These are phyloP conservation scores for Excoecaria cochinchinensis DNA, from an alignment of 345 rosid genomes.

Conservation along the genomic window DNA sequence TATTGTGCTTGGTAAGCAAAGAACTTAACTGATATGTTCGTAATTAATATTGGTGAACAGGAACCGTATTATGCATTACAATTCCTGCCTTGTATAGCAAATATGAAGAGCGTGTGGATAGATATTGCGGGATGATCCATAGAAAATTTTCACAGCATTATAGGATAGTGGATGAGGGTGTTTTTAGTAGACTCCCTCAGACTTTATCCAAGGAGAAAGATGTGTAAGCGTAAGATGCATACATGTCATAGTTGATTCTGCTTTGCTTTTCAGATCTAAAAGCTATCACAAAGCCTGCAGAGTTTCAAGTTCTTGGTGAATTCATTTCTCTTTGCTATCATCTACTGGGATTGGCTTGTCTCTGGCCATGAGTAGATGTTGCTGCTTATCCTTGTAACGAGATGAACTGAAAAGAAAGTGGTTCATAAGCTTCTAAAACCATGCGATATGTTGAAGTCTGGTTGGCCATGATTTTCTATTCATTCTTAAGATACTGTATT, in stretches of 20 bases:
- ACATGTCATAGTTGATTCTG: neutral
- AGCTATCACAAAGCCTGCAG: neutral
- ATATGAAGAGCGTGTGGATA: conserved; percentile 61
- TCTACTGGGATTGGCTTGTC: neutral
- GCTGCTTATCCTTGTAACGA: neutral
- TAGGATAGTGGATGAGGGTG: conserved; percentile 75
- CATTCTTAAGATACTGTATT: neutral
- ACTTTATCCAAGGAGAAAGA: conserved; percentile 66
- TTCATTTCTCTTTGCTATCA: neutral
- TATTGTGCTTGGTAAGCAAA: neutral
- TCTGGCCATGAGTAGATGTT: neutral
- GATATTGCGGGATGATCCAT: conserved; percentile 67
- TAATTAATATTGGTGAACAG: conserved; percentile 41
- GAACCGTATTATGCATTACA: conserved; percentile 71
- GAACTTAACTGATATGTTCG: conserved; percentile 8
- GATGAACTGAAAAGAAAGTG: neutral
- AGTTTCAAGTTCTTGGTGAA: neutral
- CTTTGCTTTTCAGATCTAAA: neutral
- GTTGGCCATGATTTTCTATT: neutral
- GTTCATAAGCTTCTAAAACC: neutral
- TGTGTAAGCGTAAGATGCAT: conserved; percentile 26
- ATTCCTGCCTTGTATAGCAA: conserved; percentile 80
- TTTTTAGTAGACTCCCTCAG: conserved; percentile 64
- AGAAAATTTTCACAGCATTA: conserved; percentile 61
- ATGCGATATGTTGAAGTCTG: neutral